Base-by-base conservation (phyloP, 164 flowering plant species). In the Malania oleifera region DNA sequence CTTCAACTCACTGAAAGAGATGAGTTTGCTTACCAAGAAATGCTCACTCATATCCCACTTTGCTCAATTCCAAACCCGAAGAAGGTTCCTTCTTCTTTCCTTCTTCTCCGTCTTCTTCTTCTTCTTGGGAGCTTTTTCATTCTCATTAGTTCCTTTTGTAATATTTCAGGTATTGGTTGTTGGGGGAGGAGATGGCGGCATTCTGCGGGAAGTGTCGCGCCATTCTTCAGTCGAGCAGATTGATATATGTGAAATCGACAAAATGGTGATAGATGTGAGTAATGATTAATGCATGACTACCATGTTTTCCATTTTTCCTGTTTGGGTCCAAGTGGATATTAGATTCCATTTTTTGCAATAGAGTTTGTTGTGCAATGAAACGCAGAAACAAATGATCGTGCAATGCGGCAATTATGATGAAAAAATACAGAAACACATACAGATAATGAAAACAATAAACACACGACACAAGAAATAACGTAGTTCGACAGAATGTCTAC, bases 101-200 rank as follows among this genome's bases (percentile, higher is more conserved):
- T 15, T 0, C 12, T 8, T 9, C 10, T 47, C 27, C 15, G 2
- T 0, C 51, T 47, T 9, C 11, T 23, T 11, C 27, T 4, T 23
- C 3, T 23, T 2, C 7, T 15, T 12, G 20, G 19, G 5, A 2
- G 4, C 11, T 13, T 17, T 40, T 1, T n/a, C n/a, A n/a, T n/a
- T 23, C 3, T 23, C 11, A 22, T 15, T 12, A 46, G 19, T 20
- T 10, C 17, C 11, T 13, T 17, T 40, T 1, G 9, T 50, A 1
- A 18, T 43, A 13, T 50, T 12, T 55, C 51, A 77, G 81, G 74
- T 77, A 3, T 38, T 74, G 54, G 64, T 77, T 3, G 56, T 77
- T 31, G 81, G 81, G 8, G 81, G 78, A 38, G 81, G 81, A 48
- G 78, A 77, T 64, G 81, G 79, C 18, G 81, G 81, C 1, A 71